phyloP scores from a whole-genome alignment of 2,329 filamentous ascomycete species.

The Pseudocercospora vitis region DNA sequence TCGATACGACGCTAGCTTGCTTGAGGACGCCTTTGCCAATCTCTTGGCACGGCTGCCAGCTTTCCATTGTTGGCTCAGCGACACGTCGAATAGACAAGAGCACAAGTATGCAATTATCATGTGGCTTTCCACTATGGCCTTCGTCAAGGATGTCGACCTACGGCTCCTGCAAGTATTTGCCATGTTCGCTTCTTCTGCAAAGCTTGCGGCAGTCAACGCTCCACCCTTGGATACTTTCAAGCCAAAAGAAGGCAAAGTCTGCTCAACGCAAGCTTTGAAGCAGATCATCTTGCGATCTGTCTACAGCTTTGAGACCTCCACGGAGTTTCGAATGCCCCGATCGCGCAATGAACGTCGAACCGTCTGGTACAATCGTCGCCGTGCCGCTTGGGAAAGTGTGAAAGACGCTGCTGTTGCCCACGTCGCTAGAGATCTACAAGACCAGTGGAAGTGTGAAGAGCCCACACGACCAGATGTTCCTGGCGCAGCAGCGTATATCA shows the following conservation, averaged over 20 bases:
- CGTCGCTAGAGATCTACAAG: conserved; percentile 4
- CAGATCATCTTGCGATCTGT: conserved; percentile 38
- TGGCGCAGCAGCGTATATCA: conserved; percentile 19
- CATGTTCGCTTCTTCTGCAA: not conserved
- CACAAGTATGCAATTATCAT: conserved; percentile 23
- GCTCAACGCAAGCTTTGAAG: conserved; percentile 27
- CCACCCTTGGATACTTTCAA: too few species aligned
- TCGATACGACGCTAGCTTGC: conserved; percentile 17
- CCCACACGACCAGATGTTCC: not conserved
- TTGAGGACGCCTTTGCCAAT: conserved; percentile 8
- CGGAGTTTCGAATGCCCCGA: conserved; percentile 28
- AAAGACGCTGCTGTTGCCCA: not conserved
- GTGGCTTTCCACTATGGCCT: conserved; percentile 45
- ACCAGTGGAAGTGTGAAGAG: conserved; percentile 24
- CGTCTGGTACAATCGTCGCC: conserved; percentile 26
- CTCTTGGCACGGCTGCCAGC: conserved; percentile 16
- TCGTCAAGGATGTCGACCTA: conserved; percentile 42
- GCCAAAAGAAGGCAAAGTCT: not conserved
- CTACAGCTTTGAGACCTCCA: conserved; percentile 34
- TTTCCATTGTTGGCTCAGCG: conserved; percentile 16
- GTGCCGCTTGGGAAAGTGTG: conserved; percentile 4
- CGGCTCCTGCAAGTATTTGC: conserved; percentile 44
- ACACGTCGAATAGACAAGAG: not conserved
- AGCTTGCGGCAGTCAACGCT: not conserved
- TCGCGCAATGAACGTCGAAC: conserved; percentile 35